Base-by-base conservation (phyloP, 1,284 basidiomycete species). In the Ceraceosorus bombacis region DNA sequence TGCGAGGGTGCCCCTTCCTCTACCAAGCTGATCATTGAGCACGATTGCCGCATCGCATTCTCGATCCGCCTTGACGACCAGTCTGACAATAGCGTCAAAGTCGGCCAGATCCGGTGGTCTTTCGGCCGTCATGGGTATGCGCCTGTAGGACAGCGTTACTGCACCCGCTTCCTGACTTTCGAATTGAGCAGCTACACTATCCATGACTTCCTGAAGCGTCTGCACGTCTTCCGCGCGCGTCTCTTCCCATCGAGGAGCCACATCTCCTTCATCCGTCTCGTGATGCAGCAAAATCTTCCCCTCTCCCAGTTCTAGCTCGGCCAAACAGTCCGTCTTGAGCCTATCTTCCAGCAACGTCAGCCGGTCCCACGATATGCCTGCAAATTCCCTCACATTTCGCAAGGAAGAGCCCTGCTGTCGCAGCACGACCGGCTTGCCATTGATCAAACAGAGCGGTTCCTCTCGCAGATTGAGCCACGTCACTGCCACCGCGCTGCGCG, bases 211-310 rank as follows among this genome's bases (percentile, higher is more conserved):
- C 70, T 90, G 88, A 48, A 97, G 81, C 0, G 91, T 90, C 46
- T 85, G 84, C 8, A 98, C 87, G 68, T 91, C 84, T 5, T 83
- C 80, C n/a, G 83, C 79, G 53, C 84, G 82, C 1, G 89, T 89
- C 69, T 91, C 89, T 78, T 97, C 94, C 95, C 95, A 99, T 1
- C 96, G 82, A 0, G 95, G 94, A 6, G 94, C 85, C 9, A 99
- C 88, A 4, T 88, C 84, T 2, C 95, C 93, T 68, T 93, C 89
- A 0, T 85, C 78, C 0, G 87, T 86, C 79, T 99, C 95, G 0
- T 89, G 88, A 72, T 98, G 95, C 37, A 99, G 82, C 4, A 99
- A 81, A 0, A 96, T 79, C 82, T 86, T 84, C 60, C 91, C 90
- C 43, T 89, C 90, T 69, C 95, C 94, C 8, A 85, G 80, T 49